Percentiles rank a stretch among this genome's conserved stretches.
Conservation (phyloP, 768 basidiomycete species). For the Auricularia sp. region DNA sequence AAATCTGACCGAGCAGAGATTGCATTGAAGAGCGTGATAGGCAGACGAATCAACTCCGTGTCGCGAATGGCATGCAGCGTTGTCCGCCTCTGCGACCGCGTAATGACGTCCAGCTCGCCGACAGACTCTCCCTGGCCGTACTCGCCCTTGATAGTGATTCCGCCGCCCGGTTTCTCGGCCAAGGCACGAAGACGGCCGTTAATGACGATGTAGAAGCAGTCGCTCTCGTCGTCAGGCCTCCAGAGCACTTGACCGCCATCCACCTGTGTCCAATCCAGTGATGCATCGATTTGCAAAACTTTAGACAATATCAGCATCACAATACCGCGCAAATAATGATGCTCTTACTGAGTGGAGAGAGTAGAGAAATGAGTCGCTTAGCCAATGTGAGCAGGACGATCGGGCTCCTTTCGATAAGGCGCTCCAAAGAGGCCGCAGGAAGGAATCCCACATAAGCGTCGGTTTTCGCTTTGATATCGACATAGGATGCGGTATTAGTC, state of each 20-base stretch:
- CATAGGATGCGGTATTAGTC: conserved; percentile 87
- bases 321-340: background rate
- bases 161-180: conserved; percentile 65
- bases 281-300: conserved; percentile 96
- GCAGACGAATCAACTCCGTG: conserved; percentile 94
- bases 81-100: conserved; percentile 72
- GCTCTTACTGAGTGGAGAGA: conserved; percentile 75
- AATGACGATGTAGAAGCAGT: conserved; percentile 97
- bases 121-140: conserved; percentile 94
- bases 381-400: conserved; percentile 93
- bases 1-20: conserved; percentile 64
- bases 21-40: conserved; percentile 94
- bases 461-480: conserved; percentile 94
- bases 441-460: conserved; percentile 98
- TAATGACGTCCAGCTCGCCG: conserved; percentile 96
- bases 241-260: conserved; percentile 92
- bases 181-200: conserved; percentile 93
- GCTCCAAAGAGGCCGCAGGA: conserved; percentile 78
- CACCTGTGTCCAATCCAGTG: conserved; percentile 97
- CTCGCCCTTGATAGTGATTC: conserved; percentile 77
- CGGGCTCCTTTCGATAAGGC: conserved; percentile 84
- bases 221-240: conserved; percentile 81
- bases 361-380: conserved; percentile 88
- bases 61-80: conserved; percentile 98
- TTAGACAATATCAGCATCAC: background rate